Evolutionary conservation across 2,329 filamentous ascomycete genomes (phyloP).

Genomic region (Alternaria brassicae): DNA sequence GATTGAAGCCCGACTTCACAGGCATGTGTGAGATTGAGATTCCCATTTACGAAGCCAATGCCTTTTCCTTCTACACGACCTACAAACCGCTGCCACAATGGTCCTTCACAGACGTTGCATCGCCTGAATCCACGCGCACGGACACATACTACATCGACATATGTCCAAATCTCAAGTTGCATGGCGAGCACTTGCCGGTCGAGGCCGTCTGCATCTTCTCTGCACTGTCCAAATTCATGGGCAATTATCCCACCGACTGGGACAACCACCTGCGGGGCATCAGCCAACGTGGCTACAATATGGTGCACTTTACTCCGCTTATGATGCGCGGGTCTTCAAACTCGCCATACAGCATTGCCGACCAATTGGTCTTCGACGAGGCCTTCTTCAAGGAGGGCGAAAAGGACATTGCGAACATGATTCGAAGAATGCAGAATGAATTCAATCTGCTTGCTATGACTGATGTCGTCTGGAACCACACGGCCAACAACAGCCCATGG

Average conservation of each 20-base stretch:
- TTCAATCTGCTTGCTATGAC: conserved; percentile 87
- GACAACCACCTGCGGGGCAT: conserved; percentile 88
- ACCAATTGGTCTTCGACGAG: conserved; percentile 88
- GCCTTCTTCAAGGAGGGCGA: conserved; percentile 84
- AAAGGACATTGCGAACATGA: conserved; percentile 77
- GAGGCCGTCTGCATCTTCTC: conserved; percentile 92
- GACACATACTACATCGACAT: conserved; percentile 92
- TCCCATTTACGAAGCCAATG: conserved; percentile 80
- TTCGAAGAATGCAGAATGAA: conserved; percentile 81
- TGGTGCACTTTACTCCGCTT: conserved; percentile 97
- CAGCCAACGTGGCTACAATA: conserved; percentile 92
- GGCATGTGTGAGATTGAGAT: conserved; percentile 88
- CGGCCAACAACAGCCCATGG: conserved; percentile 94
- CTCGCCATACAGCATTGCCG: conserved; percentile 95
- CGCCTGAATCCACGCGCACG: conserved; percentile 70
- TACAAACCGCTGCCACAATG: conserved; percentile 87
- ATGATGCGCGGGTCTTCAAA: conserved; percentile 89
- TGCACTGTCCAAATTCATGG: conserved; percentile 97
- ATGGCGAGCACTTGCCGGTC: conserved; percentile 76
- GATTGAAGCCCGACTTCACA: conserved; percentile 91
- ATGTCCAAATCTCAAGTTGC: conserved; percentile 77
- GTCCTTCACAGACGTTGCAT: conserved; percentile 63
- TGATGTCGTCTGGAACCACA: conserved; percentile 98
- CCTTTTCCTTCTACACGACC: conserved; percentile 93
- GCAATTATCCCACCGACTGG: conserved; percentile 88